Base-by-base conservation (phyloP, 352 stramenopile species). In the Globisporangium alternatum region DNA sequence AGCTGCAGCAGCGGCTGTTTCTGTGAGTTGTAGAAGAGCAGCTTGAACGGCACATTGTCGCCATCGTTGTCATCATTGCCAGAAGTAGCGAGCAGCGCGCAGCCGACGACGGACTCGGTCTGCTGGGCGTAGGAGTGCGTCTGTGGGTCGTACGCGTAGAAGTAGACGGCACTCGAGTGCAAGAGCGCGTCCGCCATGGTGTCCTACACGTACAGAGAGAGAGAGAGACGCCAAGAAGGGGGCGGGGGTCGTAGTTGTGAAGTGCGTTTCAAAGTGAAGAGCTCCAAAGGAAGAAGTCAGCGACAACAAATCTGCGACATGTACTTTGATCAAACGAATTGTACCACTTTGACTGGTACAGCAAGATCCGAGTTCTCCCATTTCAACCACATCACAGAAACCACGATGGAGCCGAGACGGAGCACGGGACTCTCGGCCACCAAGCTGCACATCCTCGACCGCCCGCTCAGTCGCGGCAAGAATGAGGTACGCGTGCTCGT, bases 401-500 rank as follows among this genome's bases (percentile, higher is more conserved):
- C 12, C 22, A 65, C 28, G 6, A 88, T 91, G 78, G 81, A 91
- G 41, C 39, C 62, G n/a, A 76, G 81, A 19, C 79, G 78, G 19
- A 83, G 71, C 53, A 81, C 74, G 21, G 78, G 76, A 41, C 69
- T 87, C 28, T 75, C 76, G 13, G 67, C 76, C 41, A 81, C 83
- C 60, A 83, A 83, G 70, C 74, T 90, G 54, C 83, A 91, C 70
- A 85, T 91, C 58, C 65, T 95, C 39, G 86, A 95, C 70, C 83
- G 86, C 5, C 82, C 86, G 6, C 68, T 95, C 10, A 90, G 83
- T 19, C 77, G 84, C 43, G 86, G 86, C 49, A 95, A 95, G 74
- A 75, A 67, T 10, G 86, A 95, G 67, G 83, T 88, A 35, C 63
- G 69, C 66, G 13, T 28, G 13, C 5, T 6, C 21, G 8, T 22